Base-by-base conservation (phyloP, 805 yeast species). In the Metschnikowia lachancei region DNA sequence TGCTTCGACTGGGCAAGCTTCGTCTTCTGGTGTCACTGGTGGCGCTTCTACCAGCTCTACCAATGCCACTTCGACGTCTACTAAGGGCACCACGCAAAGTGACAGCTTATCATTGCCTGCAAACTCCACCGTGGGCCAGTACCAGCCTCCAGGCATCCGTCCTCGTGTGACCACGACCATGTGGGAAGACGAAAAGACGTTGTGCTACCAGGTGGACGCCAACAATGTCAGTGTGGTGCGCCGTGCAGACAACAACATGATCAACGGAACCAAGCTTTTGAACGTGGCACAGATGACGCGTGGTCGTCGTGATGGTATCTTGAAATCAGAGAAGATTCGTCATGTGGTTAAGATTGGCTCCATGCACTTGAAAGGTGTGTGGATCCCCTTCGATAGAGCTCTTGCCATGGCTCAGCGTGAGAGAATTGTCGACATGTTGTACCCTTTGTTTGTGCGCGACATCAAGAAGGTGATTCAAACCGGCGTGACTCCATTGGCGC, bases 361-460 rank as follows among this genome's bases (percentile, higher is more conserved):
- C 12, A 86, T 87, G 91, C 91, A 87, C 64, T 70, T 87, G 56
- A 87, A 87, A 67, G 95, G 95, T 32, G 95, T 87, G 39, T 87
- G 95, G 95, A 85, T 87, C 49, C 95, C 95, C 1, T 85, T 85
- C 60, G 92, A 86, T 52, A 72, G 94, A 41, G 95, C 95, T 1
- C 70, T 82, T 39, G 84, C 85, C 29, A 83, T 86, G 80, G 95
- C 95, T 14, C 85, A 84, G 64, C 73, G 83, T 52, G 94, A 87
- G 62, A 85, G 87, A 34, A 85, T 62, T 24, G 66, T 62, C 29
- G 66, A 62, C 51, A 52, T 61, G 55, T 58, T 62, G 56, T 62
- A 62, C 43, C 66, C 66, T 9, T 54, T 62, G 49, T 62, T 62
- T 46, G 90, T 85, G 31, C 75, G 84, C 44, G 92, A 87, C 62